phyloP scores from a whole-genome alignment of 371 early-diverging fungal species.

The Sporodiniella umbellata region DNA sequence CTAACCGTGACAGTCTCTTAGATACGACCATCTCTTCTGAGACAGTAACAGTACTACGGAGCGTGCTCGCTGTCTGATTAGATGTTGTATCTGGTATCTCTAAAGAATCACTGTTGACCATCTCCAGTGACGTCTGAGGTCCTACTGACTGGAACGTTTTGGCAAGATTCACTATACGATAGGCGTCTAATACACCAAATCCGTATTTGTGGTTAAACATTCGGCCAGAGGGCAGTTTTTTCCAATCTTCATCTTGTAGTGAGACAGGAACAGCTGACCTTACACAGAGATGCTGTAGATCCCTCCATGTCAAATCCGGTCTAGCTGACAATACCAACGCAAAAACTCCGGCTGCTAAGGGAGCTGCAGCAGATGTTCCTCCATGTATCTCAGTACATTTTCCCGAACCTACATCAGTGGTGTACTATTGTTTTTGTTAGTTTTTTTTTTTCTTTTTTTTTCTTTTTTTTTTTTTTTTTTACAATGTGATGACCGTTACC shows the following conservation, averaged over 20 bases:
- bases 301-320: constrained; percentile 91
- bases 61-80: constrained; percentile 21
- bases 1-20: constrained; percentile 56
- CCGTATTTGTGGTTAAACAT: constrained; percentile 88
- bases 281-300: constrained; percentile 81
- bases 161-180: constrained; percentile 71
- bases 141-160: constrained; percentile 56
- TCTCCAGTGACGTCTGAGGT: constrained; percentile 54
- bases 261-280: constrained; percentile 75
- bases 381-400: constrained; percentile 71
- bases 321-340: constrained; percentile 66
- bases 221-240: constrained; percentile 59
- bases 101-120: constrained; percentile 16
- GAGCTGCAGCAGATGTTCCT: constrained; percentile 91
- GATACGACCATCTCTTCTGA: constrained; percentile 43
- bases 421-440: too few relatives aligned
- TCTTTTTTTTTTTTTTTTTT: constrained; percentile 5
- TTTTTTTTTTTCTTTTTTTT: too few relatives aligned
- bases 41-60: constrained; percentile 37
- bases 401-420: constrained; percentile 65
- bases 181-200: constrained; percentile 87
- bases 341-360: constrained; percentile 79
- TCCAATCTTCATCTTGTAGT: constrained; percentile 62
- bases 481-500: constrained; percentile 65
- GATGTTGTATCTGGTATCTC: constrained; percentile 42